These are phyloP conservation scores for Francoa sonchifolia DNA, from an alignment of 441 rosid species.

Conservation along the genomic window DNA sequence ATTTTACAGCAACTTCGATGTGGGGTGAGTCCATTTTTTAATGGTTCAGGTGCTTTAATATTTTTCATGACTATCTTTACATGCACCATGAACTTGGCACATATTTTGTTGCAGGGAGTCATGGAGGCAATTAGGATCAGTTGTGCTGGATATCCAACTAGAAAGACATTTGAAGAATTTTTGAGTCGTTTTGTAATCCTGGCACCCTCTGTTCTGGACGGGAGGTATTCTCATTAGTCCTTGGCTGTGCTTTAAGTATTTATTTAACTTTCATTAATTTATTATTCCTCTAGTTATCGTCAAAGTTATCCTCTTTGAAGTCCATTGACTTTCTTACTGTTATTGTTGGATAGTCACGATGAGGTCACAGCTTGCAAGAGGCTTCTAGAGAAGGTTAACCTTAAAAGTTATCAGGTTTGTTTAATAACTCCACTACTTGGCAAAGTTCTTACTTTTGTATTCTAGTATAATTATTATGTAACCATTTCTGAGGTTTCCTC, in stretches of 20 bases:
- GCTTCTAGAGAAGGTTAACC: slow-evolving; percentile 64
- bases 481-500: slow-evolving; percentile 1
- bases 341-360: slow-evolving; percentile 30
- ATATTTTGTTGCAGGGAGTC: slow-evolving; percentile 56
- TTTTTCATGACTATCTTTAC: slow-evolving; percentile 1
- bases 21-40: slow-evolving; percentile 73
- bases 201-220: slow-evolving; percentile 37
- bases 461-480: slow-evolving; percentile 4
- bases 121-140: slow-evolving; percentile 99
- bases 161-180: slow-evolving; percentile 72
- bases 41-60: slow-evolving; percentile 16
- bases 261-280: slow-evolving; percentile 7
- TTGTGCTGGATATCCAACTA: slow-evolving; percentile 94
- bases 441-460: neutral
- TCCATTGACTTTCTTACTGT: slow-evolving; percentile 9
- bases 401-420: slow-evolving; percentile 78
- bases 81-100: slow-evolving; percentile 5
- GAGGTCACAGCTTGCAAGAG: slow-evolving; percentile 63
- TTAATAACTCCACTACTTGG: neutral
- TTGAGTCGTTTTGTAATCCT: slow-evolving; percentile 52
- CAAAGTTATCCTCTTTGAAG: slow-evolving; percentile 7
- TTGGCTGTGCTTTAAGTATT: slow-evolving; percentile 3
- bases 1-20: slow-evolving; percentile 86
- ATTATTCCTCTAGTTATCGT: slow-evolving; percentile 3
- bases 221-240: slow-evolving; percentile 55